Conservation (phyloP, 306 rosid species). For the Cucumis melo region DNA sequence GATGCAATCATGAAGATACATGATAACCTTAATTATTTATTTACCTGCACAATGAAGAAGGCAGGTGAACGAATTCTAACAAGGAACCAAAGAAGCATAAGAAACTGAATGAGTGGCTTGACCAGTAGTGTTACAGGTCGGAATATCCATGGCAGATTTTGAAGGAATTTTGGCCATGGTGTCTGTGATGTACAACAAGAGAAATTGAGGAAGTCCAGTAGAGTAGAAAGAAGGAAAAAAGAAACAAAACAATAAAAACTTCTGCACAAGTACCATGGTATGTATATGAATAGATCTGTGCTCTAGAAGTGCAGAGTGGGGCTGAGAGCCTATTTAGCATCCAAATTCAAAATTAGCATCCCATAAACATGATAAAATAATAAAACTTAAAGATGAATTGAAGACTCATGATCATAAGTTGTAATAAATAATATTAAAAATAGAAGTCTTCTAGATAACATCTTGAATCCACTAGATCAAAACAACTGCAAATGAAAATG, state of each 20-base stretch:
- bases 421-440: background rate
- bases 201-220: background rate
- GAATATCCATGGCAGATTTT: conserved; percentile 45
- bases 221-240: background rate
- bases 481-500: background rate
- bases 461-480: background rate
- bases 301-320: conserved; percentile 53
- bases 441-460: background rate
- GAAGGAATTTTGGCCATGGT: conserved; percentile 50
- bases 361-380: background rate
- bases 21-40: background rate
- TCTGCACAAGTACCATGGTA: conserved; percentile 43
- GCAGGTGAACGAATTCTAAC: conserved; percentile 64
- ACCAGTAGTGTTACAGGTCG: conserved; percentile 47
- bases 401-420: background rate
- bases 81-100: conserved; percentile 84
- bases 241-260: background rate
- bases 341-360: conserved; percentile 1
- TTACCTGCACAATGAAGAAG: conserved; percentile 81
- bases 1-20: background rate
- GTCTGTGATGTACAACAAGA: conserved; percentile 36
- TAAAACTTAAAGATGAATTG: conserved; percentile 3
- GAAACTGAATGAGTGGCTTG: conserved; percentile 64
- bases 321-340: conserved; percentile 64
- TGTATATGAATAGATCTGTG: conserved; percentile 59